Evolutionary conservation across 2,329 filamentous ascomycete species (phyloP), one percentile per base, ranked within the genome.

Genomic region (Diaporthe sp.): DNA sequence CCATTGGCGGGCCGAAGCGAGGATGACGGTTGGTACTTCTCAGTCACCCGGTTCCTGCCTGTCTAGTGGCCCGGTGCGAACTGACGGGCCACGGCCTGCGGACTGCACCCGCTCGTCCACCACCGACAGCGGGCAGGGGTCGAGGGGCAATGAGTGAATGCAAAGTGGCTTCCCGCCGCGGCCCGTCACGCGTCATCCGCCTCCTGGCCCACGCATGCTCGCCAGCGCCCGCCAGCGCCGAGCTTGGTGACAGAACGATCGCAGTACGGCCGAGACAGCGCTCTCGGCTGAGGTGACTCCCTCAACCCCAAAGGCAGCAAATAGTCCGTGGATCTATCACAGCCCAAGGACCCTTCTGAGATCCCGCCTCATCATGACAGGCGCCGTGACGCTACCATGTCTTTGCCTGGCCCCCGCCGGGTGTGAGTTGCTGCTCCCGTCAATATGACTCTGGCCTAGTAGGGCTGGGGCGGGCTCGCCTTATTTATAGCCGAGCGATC

Each of bases 381-480:
- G 61, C 44, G 44, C 47, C 30, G 25, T 71, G 47, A 70, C 58
- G 42, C 56, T 71, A 51, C 25, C 70, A 39, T 59, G 70, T 51
- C 53, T 51, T 58, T 65, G 70, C 35, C 32, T 51, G 30, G 56
- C 6, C 42, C 39, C 51, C 42, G 39, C 39, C 59, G 59, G 39
- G 25, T 63, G 35, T 63, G 50, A 55, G 44, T 63, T 71, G 25
- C 47, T 63, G 56, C 56, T 71, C 56, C 70, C 70, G 70, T 71
- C 70, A 71, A 73, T 70, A 66, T 75, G 66, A 73, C 73, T 75
- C 73, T 68, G 71, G 42, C 72, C 58, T 65, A 70, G 53, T 58
- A 70, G 19, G 68, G 63, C 61, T 32, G 61, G 47, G 51, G 56
- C 30, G 47, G 53, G 55, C 35, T 69, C 59, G 65, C 51, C 44